These are phyloP conservation scores for Penicillium sp. DNA, from an alignment of 2,329 filamentous ascomycete species.

Conservation along the genomic window DNA sequence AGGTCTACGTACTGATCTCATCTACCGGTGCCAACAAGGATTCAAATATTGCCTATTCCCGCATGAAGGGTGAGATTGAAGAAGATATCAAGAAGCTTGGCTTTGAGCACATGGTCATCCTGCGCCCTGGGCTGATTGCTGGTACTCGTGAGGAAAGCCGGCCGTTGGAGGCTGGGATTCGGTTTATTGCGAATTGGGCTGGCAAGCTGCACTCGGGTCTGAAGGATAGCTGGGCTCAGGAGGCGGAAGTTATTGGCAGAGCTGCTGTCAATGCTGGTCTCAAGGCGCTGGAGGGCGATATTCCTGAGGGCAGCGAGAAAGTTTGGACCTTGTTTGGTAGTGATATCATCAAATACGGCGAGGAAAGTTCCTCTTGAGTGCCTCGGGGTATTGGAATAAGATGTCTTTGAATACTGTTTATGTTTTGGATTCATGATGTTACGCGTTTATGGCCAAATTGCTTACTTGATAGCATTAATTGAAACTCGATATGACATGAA, in stretches of 20 bases:
- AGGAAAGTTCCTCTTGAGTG: conserved; percentile 11
- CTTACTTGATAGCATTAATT: background rate
- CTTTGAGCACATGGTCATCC: conserved; percentile 75
- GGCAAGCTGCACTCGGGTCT: conserved; percentile 53
- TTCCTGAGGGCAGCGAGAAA: conserved; percentile 40
- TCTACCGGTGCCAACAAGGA: conserved; percentile 52
- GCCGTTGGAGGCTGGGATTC: conserved; percentile 56
- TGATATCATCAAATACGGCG: conserved; percentile 37
- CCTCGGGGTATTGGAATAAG: background rate
- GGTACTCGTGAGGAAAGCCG: conserved; percentile 65
- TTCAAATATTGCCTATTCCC: conserved; percentile 54
- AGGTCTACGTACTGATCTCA: conserved; percentile 76
- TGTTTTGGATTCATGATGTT: background rate
- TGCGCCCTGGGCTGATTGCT: conserved; percentile 71
- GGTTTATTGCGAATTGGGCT: conserved; percentile 55
- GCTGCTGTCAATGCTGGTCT: conserved; percentile 38
- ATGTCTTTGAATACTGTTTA: background rate
- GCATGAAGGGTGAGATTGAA: conserved; percentile 88
- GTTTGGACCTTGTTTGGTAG: conserved; percentile 39
- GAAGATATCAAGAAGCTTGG: conserved; percentile 67
- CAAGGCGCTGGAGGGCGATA: conserved; percentile 42
- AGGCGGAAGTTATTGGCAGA: conserved; percentile 65
- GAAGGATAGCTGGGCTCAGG: conserved; percentile 69
- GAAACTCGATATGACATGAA: background rate
- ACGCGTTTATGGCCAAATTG: background rate